These are phyloP conservation scores for Truncatella angustata DNA, from an alignment of 2,329 filamentous ascomycete genomes.

Conservation along the genomic window DNA sequence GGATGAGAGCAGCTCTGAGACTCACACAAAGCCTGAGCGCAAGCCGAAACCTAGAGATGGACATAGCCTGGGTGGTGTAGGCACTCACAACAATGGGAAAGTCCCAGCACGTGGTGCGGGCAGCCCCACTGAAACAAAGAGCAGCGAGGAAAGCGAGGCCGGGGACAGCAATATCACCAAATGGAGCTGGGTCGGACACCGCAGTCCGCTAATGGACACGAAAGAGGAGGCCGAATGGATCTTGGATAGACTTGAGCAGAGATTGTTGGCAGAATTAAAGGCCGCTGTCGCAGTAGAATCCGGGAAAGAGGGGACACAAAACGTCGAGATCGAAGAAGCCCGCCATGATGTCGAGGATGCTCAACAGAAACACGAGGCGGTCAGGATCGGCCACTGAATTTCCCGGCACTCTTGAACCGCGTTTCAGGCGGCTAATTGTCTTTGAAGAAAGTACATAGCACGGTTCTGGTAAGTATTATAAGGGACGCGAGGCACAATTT, in stretches of 20 bases:
- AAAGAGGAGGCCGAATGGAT: constrained; percentile 73
- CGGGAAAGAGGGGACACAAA: constrained; percentile 12
- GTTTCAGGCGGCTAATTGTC: no score
- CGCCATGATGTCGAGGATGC: background rate
- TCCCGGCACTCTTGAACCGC: no score
- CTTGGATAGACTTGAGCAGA: constrained; percentile 59
- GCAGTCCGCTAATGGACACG: constrained; percentile 67
- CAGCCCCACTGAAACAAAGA: constrained; percentile 10
- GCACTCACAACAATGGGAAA: constrained; percentile 10
- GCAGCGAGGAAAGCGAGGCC: background rate
- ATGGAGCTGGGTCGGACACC: constrained; percentile 73
- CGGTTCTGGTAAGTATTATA: no score
- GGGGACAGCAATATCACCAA: constrained; percentile 26
- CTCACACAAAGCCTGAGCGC: constrained; percentile 40
- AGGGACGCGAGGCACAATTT: no score
- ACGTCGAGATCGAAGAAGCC: constrained; percentile 20
- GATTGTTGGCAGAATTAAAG: constrained; percentile 50
- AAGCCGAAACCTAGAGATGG: constrained; percentile 9
- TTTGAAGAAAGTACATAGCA: no score
- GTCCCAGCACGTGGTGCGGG: constrained; percentile 12
- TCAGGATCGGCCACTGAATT: background rate
- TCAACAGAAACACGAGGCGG: background rate
- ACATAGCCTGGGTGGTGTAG: background rate
- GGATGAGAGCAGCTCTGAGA: constrained; percentile 51
- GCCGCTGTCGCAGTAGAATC: constrained; percentile 16